Conservation (phyloP, 768 basidiomycete species). For the Leccinum obscurum region DNA sequence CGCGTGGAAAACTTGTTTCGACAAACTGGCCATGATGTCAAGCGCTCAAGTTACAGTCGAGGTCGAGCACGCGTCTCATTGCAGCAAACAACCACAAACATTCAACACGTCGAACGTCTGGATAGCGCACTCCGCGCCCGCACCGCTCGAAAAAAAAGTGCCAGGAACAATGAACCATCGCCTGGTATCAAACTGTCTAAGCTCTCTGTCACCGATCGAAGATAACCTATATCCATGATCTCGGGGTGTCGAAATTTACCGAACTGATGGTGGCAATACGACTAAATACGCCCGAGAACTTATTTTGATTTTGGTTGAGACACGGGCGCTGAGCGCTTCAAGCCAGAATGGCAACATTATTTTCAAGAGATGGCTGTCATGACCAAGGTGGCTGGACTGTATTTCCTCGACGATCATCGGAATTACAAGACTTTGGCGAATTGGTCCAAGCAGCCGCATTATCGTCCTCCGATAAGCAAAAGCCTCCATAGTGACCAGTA, state of each 20-base stretch:
- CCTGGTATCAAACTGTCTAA: neutral
- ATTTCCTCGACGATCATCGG: neutral
- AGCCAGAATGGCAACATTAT: neutral
- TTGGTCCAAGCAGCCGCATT: neutral
- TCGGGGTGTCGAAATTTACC: neutral
- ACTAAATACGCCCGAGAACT: neutral
- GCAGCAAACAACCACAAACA: neutral
- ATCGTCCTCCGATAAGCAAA: neutral
- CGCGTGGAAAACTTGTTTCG: slow-evolving; percentile 1
- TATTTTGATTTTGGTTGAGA: slow-evolving; percentile 1
- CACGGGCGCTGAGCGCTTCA: neutral
- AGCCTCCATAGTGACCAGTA: neutral
- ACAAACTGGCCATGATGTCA: neutral
- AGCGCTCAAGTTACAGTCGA: neutral
- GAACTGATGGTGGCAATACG: neutral
- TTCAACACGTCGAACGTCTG: neutral
- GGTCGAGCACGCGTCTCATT: neutral
- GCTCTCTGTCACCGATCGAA: neutral
- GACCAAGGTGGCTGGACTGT: neutral
- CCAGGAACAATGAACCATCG: neutral
- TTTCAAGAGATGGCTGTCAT: slow-evolving; percentile 5
- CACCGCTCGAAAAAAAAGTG: neutral
- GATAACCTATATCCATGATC: neutral
- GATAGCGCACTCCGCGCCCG: neutral
- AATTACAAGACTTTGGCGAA: neutral